phyloP scores from a whole-genome alignment of 148 eudicot species.

The Rheum nobile region DNA sequence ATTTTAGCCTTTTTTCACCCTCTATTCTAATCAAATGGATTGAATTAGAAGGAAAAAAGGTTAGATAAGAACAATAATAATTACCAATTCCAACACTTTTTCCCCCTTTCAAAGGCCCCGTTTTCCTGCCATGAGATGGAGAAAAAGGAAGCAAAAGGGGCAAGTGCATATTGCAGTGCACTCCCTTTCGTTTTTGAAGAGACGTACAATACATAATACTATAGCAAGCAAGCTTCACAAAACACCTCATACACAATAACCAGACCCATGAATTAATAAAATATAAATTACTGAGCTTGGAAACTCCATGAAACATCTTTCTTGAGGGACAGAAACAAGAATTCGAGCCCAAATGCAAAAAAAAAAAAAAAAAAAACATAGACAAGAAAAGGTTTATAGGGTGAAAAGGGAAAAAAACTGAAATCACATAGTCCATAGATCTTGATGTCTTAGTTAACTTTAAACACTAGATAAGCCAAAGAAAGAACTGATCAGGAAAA shows the following conservation, averaged over 20 bases:
- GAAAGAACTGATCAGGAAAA: neutral
- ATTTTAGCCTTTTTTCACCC: conserved; percentile 14
- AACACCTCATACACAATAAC: neutral
- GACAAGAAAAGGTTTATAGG: conserved; percentile 4
- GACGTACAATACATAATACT: neutral
- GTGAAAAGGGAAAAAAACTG: neutral
- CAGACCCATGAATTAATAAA: neutral
- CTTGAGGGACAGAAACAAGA: neutral
- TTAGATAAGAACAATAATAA: conserved; percentile 17
- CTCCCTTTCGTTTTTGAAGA: conserved; percentile 23
- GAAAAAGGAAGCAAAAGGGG: conserved; percentile 19
- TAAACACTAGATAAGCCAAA: conserved; percentile 2
- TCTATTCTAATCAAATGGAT: conserved; percentile 13
- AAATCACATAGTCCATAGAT: conserved; percentile 13
- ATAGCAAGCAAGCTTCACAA: conserved; percentile 12
- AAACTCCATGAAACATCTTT: neutral
- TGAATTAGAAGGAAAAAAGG: conserved; percentile 19
- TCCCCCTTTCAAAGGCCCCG: conserved; percentile 3
- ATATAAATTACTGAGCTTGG: neutral
- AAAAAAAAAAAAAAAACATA: conserved; percentile 10
- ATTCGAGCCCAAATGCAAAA: neutral
- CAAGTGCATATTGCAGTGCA: conserved; percentile 19
- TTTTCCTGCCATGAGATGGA: conserved; percentile 20
- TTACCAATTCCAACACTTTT: conserved; percentile 27
- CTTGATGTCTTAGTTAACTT: conserved; percentile 6